Percentiles rank a stretch among this genome's conserved stretches.
Conservation (phyloP, 2,329 filamentous ascomycete species). For the Pezizomycotina sp. region DNA sequence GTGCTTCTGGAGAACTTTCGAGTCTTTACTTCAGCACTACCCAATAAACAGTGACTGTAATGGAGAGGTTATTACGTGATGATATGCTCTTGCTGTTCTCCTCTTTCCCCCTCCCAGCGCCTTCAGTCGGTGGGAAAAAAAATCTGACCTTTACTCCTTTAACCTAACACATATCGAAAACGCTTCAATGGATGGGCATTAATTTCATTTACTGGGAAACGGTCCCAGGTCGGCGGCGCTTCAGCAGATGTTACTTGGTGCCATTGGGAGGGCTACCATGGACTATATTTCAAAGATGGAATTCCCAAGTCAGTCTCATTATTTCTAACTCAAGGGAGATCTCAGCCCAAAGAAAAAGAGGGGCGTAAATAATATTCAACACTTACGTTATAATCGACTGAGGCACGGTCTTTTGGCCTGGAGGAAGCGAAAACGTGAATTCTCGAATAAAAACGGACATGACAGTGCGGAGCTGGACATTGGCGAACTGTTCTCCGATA, state of each 20-base stretch:
- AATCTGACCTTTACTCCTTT: too few species aligned
- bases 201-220: too few species aligned
- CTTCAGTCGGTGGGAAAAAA: too few species aligned
- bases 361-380: background rate
- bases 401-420: conserved; percentile 42
- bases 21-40: too few species aligned
- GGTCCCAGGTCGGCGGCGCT: conserved; percentile 20
- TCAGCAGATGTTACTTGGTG: conserved; percentile 20
- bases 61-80: too few species aligned
- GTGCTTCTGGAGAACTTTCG: too few species aligned
- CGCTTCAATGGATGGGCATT: too few species aligned
- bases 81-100: too few species aligned
- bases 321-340: background rate
- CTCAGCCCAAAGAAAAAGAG: background rate
- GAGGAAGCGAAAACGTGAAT: conserved; percentile 42
- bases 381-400: conserved; percentile 41
- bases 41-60: too few species aligned
- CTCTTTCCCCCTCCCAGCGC: too few species aligned
- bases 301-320: background rate
- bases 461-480: conserved; percentile 51
- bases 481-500: conserved; percentile 62
- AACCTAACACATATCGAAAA: too few species aligned
- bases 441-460: conserved; percentile 44
- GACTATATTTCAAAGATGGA: conserved; percentile 11
- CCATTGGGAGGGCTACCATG: conserved; percentile 17